Conservation (phyloP, 331 rosid species). For the Rhamnella rubrinervis region DNA sequence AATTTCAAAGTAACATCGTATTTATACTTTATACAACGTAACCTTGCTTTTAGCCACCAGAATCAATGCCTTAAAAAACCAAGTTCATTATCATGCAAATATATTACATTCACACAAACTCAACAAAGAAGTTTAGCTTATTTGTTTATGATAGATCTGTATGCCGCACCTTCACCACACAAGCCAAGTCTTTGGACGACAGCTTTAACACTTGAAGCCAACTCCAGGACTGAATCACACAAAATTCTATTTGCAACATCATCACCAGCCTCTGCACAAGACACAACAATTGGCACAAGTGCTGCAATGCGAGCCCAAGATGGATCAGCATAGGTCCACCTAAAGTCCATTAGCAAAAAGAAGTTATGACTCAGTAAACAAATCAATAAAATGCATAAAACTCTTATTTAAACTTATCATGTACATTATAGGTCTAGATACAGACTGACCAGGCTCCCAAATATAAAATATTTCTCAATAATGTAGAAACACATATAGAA, state of each 20-base stretch:
- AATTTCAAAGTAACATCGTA: no score
- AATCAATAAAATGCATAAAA: constrained; percentile 7
- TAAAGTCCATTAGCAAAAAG: constrained; percentile 40
- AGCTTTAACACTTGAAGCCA: constrained; percentile 83
- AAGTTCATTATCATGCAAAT: no score
- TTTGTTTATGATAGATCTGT: neutral
- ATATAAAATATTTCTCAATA: neutral
- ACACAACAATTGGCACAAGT: constrained; percentile 84
- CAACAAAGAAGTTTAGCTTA: neutral
- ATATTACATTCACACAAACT: neutral
- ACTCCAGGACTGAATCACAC: constrained; percentile 70
- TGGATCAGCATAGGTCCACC: constrained; percentile 97
- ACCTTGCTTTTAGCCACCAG: no score
- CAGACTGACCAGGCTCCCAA: neutral
- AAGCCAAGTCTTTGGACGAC: constrained; percentile 84
- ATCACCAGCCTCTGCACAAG: constrained; percentile 90
- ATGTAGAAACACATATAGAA: neutral
- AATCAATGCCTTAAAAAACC: no score
- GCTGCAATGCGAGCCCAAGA: constrained; percentile 99
- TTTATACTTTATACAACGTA: no score
- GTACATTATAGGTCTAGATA: neutral
- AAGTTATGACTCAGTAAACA: constrained; percentile 25
- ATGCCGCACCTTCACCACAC: constrained; percentile 69
- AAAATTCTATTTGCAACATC: constrained; percentile 77
- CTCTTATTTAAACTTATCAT: constrained; percentile 1